Percentiles rank a stretch among this genome's conserved stretches.
Evolutionary conservation across 2,329 filamentous ascomycete species (phyloP).

Genomic region (Hymenoscyphus infarciens): DNA sequence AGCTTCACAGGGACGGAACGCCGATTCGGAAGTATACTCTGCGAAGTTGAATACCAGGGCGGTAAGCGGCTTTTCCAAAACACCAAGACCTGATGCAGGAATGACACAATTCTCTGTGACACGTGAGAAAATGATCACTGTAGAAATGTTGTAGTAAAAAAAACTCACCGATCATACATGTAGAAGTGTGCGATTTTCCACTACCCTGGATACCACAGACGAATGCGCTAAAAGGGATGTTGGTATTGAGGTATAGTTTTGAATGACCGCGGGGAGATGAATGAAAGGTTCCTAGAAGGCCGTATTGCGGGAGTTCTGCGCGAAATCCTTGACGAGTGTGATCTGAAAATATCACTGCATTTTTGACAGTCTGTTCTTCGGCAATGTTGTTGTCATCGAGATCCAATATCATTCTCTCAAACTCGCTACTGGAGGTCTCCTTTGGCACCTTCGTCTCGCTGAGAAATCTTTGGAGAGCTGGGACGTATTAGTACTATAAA

Average conservation of each 20-base stretch:
- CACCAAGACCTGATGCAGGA: not conserved
- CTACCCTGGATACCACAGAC: constrained; percentile 10
- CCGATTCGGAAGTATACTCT: not conserved
- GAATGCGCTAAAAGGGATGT: constrained; percentile 7
- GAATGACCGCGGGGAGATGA: not conserved
- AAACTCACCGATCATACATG: constrained; percentile 6
- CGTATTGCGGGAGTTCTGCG: not conserved
- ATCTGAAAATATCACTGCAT: not conserved
- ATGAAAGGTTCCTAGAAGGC: not conserved
- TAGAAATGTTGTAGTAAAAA: too few species aligned
- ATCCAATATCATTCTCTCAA: not conserved
- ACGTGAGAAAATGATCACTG: not conserved
- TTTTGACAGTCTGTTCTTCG: not conserved
- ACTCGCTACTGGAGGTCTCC: not conserved
- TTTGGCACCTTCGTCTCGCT: not conserved
- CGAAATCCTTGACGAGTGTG: not conserved
- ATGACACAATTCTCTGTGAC: constrained; percentile 6
- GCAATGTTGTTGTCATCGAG: not conserved
- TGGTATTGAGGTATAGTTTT: constrained; percentile 5
- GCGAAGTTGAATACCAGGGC: constrained; percentile 7
- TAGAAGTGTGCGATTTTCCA: constrained; percentile 10
- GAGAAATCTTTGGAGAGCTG: not conserved
- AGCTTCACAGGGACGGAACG: constrained; percentile 11
- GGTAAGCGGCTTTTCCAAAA: not conserved
- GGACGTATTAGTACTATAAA: not conserved